A percentile compares a stretch with the other conserved stretches of the same genome.
Evolutionary conservation across 345 rosid species (phyloP).

Genomic region (Linum trigynum): DNA sequence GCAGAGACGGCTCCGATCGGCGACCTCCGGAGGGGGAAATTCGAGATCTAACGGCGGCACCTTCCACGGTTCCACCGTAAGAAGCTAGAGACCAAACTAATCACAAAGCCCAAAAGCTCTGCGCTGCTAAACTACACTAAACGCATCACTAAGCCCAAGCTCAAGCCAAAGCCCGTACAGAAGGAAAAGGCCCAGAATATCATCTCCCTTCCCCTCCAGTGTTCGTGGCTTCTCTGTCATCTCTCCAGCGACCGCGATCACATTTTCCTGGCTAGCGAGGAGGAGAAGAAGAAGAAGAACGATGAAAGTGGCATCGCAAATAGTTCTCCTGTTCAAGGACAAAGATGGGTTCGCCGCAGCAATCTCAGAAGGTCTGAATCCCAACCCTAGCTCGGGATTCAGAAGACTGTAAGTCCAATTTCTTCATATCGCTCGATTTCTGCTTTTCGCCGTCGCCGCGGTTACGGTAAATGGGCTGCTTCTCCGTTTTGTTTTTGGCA

Average conservation of each 20-base stretch:
- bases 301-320: constrained; percentile 50
- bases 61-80: no score
- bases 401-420: constrained; percentile 16
- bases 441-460: background rate
- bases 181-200: no score
- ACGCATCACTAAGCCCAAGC: no score
- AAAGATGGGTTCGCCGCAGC: constrained; percentile 40
- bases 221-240: no score
- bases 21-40: background rate
- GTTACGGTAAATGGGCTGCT: background rate
- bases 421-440: background rate
- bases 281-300: background rate
- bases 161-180: no score
- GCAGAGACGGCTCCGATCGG: background rate
- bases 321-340: constrained; percentile 44
- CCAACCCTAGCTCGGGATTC: constrained; percentile 34
- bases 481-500: constrained; percentile 10
- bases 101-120: no score
- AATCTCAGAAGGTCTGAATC: constrained; percentile 35
- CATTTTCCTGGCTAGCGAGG: background rate
- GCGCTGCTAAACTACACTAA: no score
- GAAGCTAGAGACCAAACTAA: no score
- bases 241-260: no score
- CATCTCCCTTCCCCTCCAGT: no score
- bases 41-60: no score